phyloP scores from a whole-genome alignment of 106 monocot species.

The Phalaenopsis equestris region DNA sequence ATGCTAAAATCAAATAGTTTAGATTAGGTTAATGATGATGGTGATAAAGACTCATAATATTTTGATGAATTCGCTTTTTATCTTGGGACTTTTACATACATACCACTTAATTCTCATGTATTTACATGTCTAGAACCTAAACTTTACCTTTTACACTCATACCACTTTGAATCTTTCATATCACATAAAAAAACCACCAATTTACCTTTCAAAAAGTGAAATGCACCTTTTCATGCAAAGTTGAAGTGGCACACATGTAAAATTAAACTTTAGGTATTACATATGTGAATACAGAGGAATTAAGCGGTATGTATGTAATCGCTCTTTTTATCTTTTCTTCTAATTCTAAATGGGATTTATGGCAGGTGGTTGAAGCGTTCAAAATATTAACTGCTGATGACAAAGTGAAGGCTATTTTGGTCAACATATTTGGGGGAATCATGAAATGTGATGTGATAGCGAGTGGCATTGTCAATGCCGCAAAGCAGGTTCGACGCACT shows the following conservation, averaged over 20 bases:
- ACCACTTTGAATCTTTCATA: too few species aligned
- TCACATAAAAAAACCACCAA: too few species aligned
- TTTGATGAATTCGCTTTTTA: not conserved
- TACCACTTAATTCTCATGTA: too few species aligned
- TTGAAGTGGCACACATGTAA: too few species aligned
- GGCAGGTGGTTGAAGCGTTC: conserved; percentile 95
- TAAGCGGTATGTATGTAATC: too few species aligned
- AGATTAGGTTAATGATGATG: not conserved
- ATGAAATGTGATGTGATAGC: conserved; percentile 99
- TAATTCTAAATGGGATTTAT: not conserved
- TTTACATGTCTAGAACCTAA: too few species aligned
- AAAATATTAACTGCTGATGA: conserved; percentile 95
- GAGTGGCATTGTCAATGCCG: conserved; percentile 97
- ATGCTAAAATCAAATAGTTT: not conserved
- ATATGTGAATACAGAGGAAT: too few species aligned
- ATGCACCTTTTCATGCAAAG: too few species aligned
- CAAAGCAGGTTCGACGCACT: conserved; percentile 62
- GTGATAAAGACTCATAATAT: not conserved
- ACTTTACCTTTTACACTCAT: too few species aligned
- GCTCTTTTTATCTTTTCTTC: not conserved
- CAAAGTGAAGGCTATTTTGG: conserved; percentile 95
- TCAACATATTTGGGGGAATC: conserved; percentile 97
- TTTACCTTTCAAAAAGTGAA: too few species aligned
- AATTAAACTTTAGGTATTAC: too few species aligned
- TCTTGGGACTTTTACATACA: too few species aligned